A percentile compares a stretch with the other conserved stretches of the same genome.
phyloP scores from a whole-genome alignment of 2,329 filamentous ascomycete species.

The Cryoendolithus antarcticus region DNA sequence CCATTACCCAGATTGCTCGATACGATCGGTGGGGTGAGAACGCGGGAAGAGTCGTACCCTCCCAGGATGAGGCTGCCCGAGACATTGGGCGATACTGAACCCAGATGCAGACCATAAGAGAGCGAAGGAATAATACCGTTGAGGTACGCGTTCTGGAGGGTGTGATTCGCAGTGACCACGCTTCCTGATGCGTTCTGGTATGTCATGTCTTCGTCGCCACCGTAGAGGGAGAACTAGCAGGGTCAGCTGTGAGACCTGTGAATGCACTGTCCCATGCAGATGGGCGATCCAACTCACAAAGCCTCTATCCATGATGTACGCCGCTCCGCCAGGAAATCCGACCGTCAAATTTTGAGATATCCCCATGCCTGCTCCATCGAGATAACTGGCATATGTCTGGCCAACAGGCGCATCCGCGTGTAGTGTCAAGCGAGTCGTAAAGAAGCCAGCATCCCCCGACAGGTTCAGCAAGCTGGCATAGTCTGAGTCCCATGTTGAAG shows the following conservation, averaged over 20 bases:
- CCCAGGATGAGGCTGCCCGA: constrained; percentile 8
- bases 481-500: constrained; percentile 6
- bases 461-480: constrained; percentile 6
- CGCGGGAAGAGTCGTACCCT: constrained; percentile 11
- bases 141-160: constrained; percentile 6
- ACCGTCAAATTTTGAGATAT: constrained; percentile 2
- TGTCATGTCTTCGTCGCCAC: constrained; percentile 2
- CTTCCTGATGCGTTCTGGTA: neutral
- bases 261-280: neutral
- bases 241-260: constrained; percentile 1
- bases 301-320: constrained; percentile 5
- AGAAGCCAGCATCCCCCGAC: constrained; percentile 4
- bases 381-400: too few species aligned
- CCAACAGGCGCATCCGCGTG: neutral
- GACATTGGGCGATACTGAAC: constrained; percentile 6
- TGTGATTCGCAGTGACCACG: constrained; percentile 2
- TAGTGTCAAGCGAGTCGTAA: constrained; percentile 4
- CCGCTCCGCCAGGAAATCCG: neutral
- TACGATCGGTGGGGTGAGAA: constrained; percentile 5
- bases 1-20: constrained; percentile 6
- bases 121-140: constrained; percentile 7
- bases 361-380: neutral
- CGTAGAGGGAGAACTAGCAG: constrained; percentile 7
- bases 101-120: constrained; percentile 10
- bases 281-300: constrained; percentile 5